Base-by-base conservation (phyloP, 2,329 filamentous ascomycete genomes). In the Fusarium zealandicum region DNA sequence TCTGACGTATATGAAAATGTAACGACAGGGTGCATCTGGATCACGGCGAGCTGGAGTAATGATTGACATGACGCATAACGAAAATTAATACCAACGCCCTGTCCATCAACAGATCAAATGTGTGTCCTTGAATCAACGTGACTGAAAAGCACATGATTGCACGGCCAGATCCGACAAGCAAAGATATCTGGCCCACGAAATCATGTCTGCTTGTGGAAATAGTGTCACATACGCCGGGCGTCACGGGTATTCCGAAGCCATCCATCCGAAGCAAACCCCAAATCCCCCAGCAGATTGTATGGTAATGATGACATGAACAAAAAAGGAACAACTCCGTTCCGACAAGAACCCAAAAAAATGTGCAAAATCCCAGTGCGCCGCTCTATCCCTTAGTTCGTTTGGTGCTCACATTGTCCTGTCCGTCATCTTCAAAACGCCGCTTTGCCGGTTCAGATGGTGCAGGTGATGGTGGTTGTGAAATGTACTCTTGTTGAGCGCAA, bases 161-260 rank as follows among this genome's bases (percentile, higher is more conserved):
- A 46, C 32, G 14, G 28, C 33, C 47, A 50, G 46, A 30, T 43
- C 17, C 22, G 17, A 38, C 36, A 43, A 51, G 39, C 30, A 38
- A 46, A 44, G 27, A 45, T 27, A 44, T 45, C 38, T 42, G 54
- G 18, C 36, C 33, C 47, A 49, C 54, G 31, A 38, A 35, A 57
- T 47, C 41, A 49, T 59, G 27, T 17, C 52, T 33, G 40, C 48
- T 41, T 52, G 45, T 53, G 39, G 12, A 54, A 45, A 52, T 54
- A 56, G 46, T 54, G 46, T 52, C 45, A 49, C 40, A 62, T 64
- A 51, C 59, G 59, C 61, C 58, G 37, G 46, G 61, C 48, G 39
- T 56, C 50, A 51, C 62, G 65, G 65, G 65, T 68, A 67, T 67
- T 37, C 54, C 59, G 59, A 65, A 55, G 45, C 54, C 59, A 48